Conservation (phyloP, 2,329 filamentous ascomycete genomes). For the Xylaria multiplex region DNA sequence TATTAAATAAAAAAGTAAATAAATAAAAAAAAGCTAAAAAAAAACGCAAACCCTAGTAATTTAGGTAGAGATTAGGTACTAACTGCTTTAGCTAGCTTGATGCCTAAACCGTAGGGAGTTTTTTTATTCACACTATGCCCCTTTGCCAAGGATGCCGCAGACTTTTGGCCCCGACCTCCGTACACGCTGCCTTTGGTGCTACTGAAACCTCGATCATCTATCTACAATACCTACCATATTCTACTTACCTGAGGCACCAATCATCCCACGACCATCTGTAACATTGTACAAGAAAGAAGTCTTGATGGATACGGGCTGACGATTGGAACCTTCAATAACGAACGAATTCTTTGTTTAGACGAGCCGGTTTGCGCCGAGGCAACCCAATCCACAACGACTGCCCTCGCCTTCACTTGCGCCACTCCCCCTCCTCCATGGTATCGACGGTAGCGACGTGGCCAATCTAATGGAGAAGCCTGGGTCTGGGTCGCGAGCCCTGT, state of each 20-base stretch:
- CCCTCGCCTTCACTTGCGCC: background rate
- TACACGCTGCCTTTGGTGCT: too few relatives aligned
- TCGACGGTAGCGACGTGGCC: conserved; percentile 39
- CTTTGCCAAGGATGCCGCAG: too few relatives aligned
- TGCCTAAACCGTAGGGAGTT: too few relatives aligned
- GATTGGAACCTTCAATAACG: conserved; percentile 6
- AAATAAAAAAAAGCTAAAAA: too few relatives aligned
- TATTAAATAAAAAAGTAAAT: too few relatives aligned
- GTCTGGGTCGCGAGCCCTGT: conserved; percentile 71
- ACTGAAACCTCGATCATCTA: too few relatives aligned
- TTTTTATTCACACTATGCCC: too few relatives aligned
- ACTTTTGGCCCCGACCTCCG: too few relatives aligned
- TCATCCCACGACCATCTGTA: background rate
- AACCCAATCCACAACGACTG: background rate
- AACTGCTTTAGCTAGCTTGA: too few relatives aligned
- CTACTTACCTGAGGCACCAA: background rate
- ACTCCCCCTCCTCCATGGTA: conserved; percentile 15
- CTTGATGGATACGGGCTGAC: conserved; percentile 14
- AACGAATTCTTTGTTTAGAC: background rate
- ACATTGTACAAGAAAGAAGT: background rate
- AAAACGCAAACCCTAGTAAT: too few relatives aligned
- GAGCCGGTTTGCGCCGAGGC: conserved; percentile 3
- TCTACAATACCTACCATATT: background rate
- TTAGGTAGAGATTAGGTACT: too few relatives aligned
- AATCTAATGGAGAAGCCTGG: conserved; percentile 54